These are phyloP conservation scores for Amesomyces nigricolor DNA, from an alignment of 2,329 filamentous ascomycete species.

Conservation along the genomic window DNA sequence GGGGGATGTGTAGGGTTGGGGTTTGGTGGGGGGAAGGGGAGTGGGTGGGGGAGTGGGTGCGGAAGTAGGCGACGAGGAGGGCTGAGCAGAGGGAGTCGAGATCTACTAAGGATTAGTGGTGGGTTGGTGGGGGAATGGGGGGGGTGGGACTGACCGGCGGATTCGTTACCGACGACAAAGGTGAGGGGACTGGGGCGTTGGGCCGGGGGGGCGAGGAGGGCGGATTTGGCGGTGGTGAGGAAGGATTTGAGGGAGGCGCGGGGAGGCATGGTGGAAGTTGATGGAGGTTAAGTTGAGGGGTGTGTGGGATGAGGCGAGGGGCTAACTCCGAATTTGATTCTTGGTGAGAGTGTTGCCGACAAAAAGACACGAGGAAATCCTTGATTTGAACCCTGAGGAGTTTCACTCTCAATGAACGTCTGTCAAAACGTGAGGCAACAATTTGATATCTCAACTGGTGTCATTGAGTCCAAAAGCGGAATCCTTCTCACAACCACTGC, in stretches of 20 bases:
- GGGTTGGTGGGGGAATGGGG: neutral
- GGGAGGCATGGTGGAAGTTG: slow-evolving; percentile 13
- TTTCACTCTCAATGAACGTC: neutral
- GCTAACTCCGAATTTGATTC: no score
- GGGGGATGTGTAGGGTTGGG: slow-evolving; percentile 57
- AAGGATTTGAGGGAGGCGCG: slow-evolving; percentile 44
- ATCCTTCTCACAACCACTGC: no score
- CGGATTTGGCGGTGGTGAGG: slow-evolving; percentile 44
- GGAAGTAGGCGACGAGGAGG: slow-evolving; percentile 68
- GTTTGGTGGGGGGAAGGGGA: slow-evolving; percentile 40
- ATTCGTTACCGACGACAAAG: slow-evolving; percentile 63
- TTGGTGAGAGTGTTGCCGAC: neutral
- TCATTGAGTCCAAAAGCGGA: no score
- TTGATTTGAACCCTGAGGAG: neutral
- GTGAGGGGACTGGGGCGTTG: slow-evolving; percentile 46
- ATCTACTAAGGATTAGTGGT: slow-evolving; percentile 42
- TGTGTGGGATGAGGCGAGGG: no score
- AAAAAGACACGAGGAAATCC: neutral
- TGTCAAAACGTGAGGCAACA: no score
- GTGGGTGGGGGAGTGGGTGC: slow-evolving; percentile 50
- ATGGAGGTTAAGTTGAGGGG: neutral
- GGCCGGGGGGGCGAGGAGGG: slow-evolving; percentile 40
- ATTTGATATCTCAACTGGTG: no score
- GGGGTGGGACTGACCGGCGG: slow-evolving; percentile 44
- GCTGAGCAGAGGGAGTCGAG: slow-evolving; percentile 75